A percentile compares a stretch with the other conserved stretches of the same genome.
Conservation (phyloP, 305 asterid genomes). For the Nicotiana rustica region DNA sequence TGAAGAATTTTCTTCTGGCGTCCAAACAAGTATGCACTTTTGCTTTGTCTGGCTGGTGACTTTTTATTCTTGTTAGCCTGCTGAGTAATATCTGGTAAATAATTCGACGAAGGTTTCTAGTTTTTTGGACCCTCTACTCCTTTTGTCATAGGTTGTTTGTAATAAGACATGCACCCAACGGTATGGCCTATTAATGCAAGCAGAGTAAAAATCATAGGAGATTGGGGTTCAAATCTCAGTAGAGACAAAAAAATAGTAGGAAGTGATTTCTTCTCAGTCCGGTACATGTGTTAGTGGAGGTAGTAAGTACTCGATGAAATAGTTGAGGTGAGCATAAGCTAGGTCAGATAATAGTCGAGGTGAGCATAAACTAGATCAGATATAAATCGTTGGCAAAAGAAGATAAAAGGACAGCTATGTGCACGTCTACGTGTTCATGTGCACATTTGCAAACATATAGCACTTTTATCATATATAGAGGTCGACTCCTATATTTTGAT, state of each 20-base stretch:
- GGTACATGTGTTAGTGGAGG: neutral
- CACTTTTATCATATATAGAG: neutral
- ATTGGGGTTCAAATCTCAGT: neutral
- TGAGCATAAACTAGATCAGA: neutral
- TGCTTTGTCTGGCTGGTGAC: neutral
- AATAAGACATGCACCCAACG: neutral
- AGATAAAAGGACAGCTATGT: neutral
- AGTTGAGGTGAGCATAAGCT: neutral
- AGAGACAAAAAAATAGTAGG: neutral
- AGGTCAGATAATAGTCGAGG: neutral
- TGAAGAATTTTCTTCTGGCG: conserved; percentile 12
- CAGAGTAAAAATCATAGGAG: neutral
- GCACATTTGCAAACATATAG: neutral
- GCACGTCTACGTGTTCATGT: neutral
- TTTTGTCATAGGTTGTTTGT: neutral
- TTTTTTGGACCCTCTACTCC: neutral
- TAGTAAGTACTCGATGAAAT: neutral
- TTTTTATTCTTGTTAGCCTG: neutral
- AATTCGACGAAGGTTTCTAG: neutral
- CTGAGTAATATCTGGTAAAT: conserved; percentile 18
- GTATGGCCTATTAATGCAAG: neutral
- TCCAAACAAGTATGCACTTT: neutral
- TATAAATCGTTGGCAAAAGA: neutral
- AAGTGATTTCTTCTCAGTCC: neutral
- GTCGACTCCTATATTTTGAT: neutral